Evolutionary conservation across 2,329 filamentous ascomycete species (phyloP), one percentile per base, ranked within the genome.

Genomic region (Trichoderma aggressivum): DNA sequence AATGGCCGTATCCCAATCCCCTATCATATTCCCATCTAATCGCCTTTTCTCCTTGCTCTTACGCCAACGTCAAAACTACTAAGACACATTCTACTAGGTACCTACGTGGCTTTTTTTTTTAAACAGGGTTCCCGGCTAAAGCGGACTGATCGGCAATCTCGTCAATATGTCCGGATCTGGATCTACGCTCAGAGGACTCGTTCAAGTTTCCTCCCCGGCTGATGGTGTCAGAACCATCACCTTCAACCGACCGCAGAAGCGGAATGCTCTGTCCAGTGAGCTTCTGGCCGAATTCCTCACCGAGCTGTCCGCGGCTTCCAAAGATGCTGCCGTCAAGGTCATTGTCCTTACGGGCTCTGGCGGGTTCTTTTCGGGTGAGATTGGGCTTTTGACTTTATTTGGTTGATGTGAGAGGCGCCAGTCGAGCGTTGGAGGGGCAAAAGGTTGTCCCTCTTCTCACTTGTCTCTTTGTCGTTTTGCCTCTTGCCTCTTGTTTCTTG

Each of bases 241-340:
- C 16, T 78, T 89, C 72, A 86, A 87, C 78, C 83, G 88, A 3
- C 87, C 86, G 2, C 81, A 82, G 59, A 89, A 89, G 77, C 82
- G 86, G 70, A 90, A 90, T 81, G 87, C 88, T 11, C 84, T 90
- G 71, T 89, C 86, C 2, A 80, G 83, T 69, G 77, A 78, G 60
- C 84, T 89, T 79, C 85, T 87, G 73, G 75, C 77, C 70, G 81
- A 87, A 60, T 78, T 88, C 5, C 75, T 83, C 18, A 73, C 63
- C 11, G 74, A 76, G 64, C 76, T 81, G 43, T 74, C 62, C 62
- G 68, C 56, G 21, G 73, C 74, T 26, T 78, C 74, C 11, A 58
- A 43, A 21, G 73, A 77, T 63, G 34, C 73, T 60, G 34, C 63
- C 5, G 76, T 83, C 58, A 77, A 78, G 47, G 81, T 76, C 28